phyloP scores from a whole-genome alignment of 2,329 filamentous ascomycete genomes.

The Neospermospora avenae region DNA sequence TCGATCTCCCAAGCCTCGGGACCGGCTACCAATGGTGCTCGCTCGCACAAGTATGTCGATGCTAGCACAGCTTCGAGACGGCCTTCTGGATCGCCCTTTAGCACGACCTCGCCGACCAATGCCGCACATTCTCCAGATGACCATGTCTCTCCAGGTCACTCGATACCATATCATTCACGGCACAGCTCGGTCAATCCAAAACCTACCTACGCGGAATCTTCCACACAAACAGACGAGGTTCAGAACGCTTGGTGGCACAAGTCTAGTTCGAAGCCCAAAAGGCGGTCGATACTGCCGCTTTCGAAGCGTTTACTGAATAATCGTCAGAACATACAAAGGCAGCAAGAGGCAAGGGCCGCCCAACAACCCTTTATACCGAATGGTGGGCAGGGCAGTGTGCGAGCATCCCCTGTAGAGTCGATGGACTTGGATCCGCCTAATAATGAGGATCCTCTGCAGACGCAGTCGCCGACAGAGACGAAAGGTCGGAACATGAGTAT shows the following conservation, averaged over 20 bases:
- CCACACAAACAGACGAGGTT: constrained; percentile 34
- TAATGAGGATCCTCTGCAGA: constrained; percentile 17
- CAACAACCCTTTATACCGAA: constrained; percentile 10
- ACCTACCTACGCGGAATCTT: constrained; percentile 29
- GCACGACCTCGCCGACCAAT: constrained; percentile 30
- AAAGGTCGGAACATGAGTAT: constrained; percentile 28
- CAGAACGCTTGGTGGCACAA: constrained; percentile 34
- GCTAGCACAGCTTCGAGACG: constrained; percentile 30
- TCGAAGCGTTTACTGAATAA: constrained; percentile 33
- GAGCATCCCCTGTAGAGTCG: constrained; percentile 20
- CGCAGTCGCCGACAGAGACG: constrained; percentile 25
- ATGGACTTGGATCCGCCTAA: constrained; percentile 27
- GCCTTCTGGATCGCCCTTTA: constrained; percentile 33
- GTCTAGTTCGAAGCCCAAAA: constrained; percentile 18
- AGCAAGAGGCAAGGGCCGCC: constrained; percentile 18
- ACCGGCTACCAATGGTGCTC: constrained; percentile 21
- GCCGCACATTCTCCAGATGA: constrained; percentile 21
- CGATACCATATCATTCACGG: constrained; percentile 21
- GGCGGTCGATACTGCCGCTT: constrained; percentile 29
- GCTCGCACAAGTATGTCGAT: constrained; percentile 31
- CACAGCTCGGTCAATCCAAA: constrained; percentile 26
- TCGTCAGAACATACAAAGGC: constrained; percentile 22
- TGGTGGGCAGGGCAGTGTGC: constrained; percentile 11
- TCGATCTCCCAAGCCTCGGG: constrained; percentile 26
- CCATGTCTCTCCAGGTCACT: constrained; percentile 15